phyloP scores from a whole-genome alignment of 164 flowering plant species.

The Stephania cephalantha region DNA sequence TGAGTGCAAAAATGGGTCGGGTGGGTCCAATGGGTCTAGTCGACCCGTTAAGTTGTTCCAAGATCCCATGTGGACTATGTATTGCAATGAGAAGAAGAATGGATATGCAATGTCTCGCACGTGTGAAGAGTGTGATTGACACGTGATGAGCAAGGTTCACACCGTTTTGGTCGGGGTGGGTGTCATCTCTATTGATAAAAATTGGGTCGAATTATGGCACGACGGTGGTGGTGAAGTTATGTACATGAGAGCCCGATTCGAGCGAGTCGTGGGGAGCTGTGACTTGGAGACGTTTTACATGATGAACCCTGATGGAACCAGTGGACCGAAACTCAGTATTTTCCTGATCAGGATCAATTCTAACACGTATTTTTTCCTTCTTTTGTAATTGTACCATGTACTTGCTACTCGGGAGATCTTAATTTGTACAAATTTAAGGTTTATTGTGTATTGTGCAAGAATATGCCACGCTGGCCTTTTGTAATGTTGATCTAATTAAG shows the following conservation, averaged over 20 bases:
- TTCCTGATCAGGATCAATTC: slow-evolving; percentile 57
- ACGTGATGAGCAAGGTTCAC: slow-evolving; percentile 57
- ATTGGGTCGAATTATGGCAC: not conserved
- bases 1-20: slow-evolving; percentile 6
- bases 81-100: slow-evolving; percentile 20
- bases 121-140: slow-evolving; percentile 19
- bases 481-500: too few relatives aligned
- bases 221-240: slow-evolving; percentile 7
- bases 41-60: slow-evolving; percentile 12
- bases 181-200: slow-evolving; percentile 49
- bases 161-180: slow-evolving; percentile 85
- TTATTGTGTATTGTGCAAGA: too few relatives aligned
- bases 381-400: too few relatives aligned
- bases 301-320: slow-evolving; percentile 75
- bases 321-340: slow-evolving; percentile 73
- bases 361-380: not conserved
- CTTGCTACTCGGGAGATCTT: not conserved
- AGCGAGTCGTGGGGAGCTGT: slow-evolving; percentile 68
- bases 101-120: slow-evolving; percentile 20
- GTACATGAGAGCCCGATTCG: slow-evolving; percentile 70
- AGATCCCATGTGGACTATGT: slow-evolving; percentile 23
- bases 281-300: slow-evolving; percentile 87
- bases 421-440: not conserved
- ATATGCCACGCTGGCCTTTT: too few relatives aligned
- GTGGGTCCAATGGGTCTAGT: not conserved